Conservation (phyloP, 2,329 filamentous ascomycete species). For the Zelopaecilomyces penicillatus region DNA sequence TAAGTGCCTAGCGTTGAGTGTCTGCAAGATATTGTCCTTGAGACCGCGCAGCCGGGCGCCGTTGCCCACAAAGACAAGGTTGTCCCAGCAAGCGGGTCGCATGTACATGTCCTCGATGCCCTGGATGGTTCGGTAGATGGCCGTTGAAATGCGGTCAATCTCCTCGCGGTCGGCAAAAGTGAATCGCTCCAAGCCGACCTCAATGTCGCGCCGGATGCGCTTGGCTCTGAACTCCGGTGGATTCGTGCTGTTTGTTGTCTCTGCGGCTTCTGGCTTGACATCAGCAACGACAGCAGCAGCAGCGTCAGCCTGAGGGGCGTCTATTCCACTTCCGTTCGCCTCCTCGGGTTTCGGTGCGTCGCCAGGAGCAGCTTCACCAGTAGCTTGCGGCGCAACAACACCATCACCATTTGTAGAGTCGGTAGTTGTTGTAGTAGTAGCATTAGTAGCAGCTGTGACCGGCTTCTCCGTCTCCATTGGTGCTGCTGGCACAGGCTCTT, state of each 20-base stretch:
- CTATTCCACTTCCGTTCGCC: background rate
- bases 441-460: background rate
- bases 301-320: background rate
- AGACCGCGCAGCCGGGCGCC: conserved; percentile 69
- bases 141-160: conserved; percentile 73
- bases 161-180: conserved; percentile 60
- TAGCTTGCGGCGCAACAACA: conserved; percentile 7
- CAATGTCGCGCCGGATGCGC: conserved; percentile 57
- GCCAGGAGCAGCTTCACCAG: conserved; percentile 6
- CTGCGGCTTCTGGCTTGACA: conserved; percentile 13
- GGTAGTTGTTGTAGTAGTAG: background rate
- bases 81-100: conserved; percentile 84
- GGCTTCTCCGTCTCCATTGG: background rate
- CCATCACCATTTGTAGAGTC: background rate
- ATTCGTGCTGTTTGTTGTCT: conserved; percentile 14
- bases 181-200: conserved; percentile 71
- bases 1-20: conserved; percentile 72
- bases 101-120: conserved; percentile 77
- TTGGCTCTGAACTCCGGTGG: conserved; percentile 42
- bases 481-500: conserved; percentile 10
- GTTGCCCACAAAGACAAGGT: conserved; percentile 83
- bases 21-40: conserved; percentile 77
- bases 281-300: conserved; percentile 9
- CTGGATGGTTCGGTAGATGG: conserved; percentile 76
- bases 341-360: conserved; percentile 20